phyloP scores from a whole-genome alignment of 768 basidiomycete genomes.

The Termitomyces sp. region DNA sequence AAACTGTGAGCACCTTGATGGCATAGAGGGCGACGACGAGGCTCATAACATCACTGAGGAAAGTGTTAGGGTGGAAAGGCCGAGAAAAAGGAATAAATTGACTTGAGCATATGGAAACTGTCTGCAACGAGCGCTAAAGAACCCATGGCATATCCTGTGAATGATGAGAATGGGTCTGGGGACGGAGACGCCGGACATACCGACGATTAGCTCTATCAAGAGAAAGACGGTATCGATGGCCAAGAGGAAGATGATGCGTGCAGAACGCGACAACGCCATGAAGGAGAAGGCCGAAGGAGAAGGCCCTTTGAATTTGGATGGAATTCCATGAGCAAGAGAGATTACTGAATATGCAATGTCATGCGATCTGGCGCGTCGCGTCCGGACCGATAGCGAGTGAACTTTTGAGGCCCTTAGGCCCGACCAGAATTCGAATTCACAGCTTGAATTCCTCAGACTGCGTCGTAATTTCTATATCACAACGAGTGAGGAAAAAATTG shows the following conservation, averaged over 20 bases:
- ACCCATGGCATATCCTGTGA: constrained; percentile 86
- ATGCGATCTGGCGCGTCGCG: neutral
- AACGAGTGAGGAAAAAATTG: no score
- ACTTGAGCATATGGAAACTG: constrained; percentile 99
- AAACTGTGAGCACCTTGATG: constrained; percentile 53
- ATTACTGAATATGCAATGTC: no score
- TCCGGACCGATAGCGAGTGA: no score
- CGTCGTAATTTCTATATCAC: no score
- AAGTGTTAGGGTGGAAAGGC: constrained; percentile 6
- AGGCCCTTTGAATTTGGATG: no score
- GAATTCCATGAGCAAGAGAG: no score
- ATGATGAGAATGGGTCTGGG: constrained; percentile 9
- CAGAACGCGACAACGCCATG: constrained; percentile 57
- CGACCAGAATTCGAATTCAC: no score
- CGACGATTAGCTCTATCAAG: constrained; percentile 77
- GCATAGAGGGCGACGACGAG: constrained; percentile 93
- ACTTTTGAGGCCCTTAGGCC: no score
- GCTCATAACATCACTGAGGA: constrained; percentile 88
- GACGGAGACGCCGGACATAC: constrained; percentile 30
- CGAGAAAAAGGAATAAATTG: constrained; percentile 19
- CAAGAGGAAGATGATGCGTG: constrained; percentile 71
- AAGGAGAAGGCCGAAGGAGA: neutral
- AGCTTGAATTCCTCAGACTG: no score
- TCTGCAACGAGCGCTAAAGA: constrained; percentile 95
- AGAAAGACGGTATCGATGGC: constrained; percentile 86